phyloP scores from a whole-genome alignment of 148 eudicot species.

The Beta vulgaris region DNA sequence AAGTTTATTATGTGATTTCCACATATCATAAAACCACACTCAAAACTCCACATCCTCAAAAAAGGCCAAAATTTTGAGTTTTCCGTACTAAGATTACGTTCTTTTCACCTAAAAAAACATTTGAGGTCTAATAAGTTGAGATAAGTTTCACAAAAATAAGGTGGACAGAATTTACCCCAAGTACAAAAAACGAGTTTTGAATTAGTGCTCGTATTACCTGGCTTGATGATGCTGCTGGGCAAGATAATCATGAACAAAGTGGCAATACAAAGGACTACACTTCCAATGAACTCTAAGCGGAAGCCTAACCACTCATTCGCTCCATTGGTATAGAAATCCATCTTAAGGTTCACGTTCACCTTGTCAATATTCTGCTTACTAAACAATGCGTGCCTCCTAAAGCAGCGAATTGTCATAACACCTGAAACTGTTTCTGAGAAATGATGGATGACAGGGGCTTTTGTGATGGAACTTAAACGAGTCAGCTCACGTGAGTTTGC shows the following conservation, averaged over 20 bases:
- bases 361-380: constrained; percentile 18
- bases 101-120: too few species aligned
- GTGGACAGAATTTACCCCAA: too few species aligned
- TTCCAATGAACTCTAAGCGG: constrained; percentile 31
- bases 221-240: constrained; percentile 29
- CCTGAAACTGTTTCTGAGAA: constrained; percentile 32
- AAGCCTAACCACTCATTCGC: constrained; percentile 34
- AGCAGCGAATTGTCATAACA: constrained; percentile 31
- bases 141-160: too few species aligned
- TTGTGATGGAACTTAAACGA: constrained; percentile 30
- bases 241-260: constrained; percentile 30
- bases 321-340: constrained; percentile 32
- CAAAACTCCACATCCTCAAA: neutral
- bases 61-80: neutral
- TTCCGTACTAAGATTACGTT: neutral
- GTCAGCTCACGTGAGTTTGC: constrained; percentile 33
- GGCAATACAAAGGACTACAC: constrained; percentile 25
- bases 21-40: neutral
- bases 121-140: too few species aligned
- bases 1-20: constrained; percentile 3
- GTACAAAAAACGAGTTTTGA: neutral
- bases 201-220: constrained; percentile 20
- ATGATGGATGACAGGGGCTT: constrained; percentile 32
- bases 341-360: constrained; percentile 24
- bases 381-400: constrained; percentile 26